Evolutionary conservation across 306 rosid species (phyloP).

Genomic region (Trifolium repens): DNA sequence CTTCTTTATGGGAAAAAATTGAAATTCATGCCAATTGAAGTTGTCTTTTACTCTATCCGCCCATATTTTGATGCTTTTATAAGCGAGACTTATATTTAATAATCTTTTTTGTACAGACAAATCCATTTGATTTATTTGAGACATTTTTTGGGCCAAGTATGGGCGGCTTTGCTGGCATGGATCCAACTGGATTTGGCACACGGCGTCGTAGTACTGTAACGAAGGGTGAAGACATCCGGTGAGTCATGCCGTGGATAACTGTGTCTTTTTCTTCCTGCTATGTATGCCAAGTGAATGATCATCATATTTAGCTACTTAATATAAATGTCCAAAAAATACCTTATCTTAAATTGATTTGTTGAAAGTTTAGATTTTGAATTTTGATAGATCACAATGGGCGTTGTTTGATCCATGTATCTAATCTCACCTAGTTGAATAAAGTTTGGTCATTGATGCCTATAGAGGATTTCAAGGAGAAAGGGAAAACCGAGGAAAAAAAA

Average conservation of each 20-base stretch:
- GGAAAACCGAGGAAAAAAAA: background rate
- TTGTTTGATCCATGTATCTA: conserved; percentile 7
- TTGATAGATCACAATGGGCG: background rate
- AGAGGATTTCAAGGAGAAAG: conserved; percentile 16
- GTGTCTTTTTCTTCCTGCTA: conserved; percentile 17
- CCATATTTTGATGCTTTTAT: conserved; percentile 23
- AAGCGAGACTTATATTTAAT: conserved; percentile 23
- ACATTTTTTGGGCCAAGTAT: conserved; percentile 88
- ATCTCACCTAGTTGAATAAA: conserved; percentile 4
- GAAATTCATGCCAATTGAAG: conserved; percentile 35
- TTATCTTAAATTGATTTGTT: conserved; percentile 25
- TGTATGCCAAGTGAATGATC: conserved; percentile 33
- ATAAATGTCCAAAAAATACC: conserved; percentile 20
- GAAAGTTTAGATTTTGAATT: conserved; percentile 2
- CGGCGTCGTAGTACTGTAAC: conserved; percentile 86
- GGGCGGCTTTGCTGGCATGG: conserved; percentile 89
- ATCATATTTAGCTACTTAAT: conserved; percentile 12
- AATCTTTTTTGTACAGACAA: conserved; percentile 65
- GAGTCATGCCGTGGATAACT: conserved; percentile 46
- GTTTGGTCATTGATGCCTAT: conserved; percentile 1
- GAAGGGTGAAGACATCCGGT: conserved; percentile 97
- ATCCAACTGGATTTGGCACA: conserved; percentile 77
- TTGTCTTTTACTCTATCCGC: conserved; percentile 31
- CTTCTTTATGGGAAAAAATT: conserved; percentile 23
- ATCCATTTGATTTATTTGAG: conserved; percentile 98